Percentiles rank a stretch among this genome's conserved stretches.
Conservation (phyloP, 2,329 filamentous ascomycete genomes). For the Bipolaris zeicola region DNA sequence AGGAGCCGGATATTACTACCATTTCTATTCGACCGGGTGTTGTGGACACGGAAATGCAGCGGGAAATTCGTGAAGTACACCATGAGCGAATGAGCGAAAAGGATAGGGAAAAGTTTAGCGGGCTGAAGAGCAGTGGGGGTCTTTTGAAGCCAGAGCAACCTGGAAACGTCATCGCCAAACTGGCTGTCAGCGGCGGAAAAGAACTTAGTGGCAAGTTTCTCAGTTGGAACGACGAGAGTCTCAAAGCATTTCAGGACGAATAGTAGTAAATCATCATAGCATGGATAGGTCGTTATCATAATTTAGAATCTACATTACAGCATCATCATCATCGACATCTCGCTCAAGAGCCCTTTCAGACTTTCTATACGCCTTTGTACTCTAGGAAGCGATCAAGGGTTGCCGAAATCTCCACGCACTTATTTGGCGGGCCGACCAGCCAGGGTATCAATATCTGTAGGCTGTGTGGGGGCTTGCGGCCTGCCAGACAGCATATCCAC, state of each 20-base stretch:
- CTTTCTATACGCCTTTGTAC: neutral
- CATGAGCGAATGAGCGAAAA: conserved; percentile 63
- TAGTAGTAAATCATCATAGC: conserved; percentile 2
- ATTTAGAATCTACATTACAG: conserved; percentile 12
- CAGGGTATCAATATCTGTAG: conserved; percentile 27
- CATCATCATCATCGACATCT: conserved; percentile 5
- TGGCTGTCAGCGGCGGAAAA: conserved; percentile 67
- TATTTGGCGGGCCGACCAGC: conserved; percentile 25
- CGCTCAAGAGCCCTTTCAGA: neutral
- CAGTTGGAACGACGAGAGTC: conserved; percentile 49
- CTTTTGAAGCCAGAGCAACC: conserved; percentile 83
- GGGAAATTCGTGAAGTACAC: conserved; percentile 76
- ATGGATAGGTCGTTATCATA: conserved; percentile 6
- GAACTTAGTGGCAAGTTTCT: conserved; percentile 78
- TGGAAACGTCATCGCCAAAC: conserved; percentile 80
- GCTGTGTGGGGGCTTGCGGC: conserved; percentile 26
- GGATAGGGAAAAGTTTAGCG: conserved; percentile 68
- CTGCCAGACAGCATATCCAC: conserved; percentile 82
- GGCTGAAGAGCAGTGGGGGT: conserved; percentile 71
- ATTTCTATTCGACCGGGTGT: conserved; percentile 78
- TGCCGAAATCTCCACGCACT: neutral
- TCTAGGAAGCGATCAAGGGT: neutral
- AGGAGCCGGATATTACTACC: conserved; percentile 77
- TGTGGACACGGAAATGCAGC: conserved; percentile 90
- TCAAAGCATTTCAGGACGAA: conserved; percentile 25